Evolutionary conservation across 2,329 filamentous ascomycete genomes (phyloP), one percentile per base, ranked within the genome.

Genomic region (Aureobasidium pullulans): DNA sequence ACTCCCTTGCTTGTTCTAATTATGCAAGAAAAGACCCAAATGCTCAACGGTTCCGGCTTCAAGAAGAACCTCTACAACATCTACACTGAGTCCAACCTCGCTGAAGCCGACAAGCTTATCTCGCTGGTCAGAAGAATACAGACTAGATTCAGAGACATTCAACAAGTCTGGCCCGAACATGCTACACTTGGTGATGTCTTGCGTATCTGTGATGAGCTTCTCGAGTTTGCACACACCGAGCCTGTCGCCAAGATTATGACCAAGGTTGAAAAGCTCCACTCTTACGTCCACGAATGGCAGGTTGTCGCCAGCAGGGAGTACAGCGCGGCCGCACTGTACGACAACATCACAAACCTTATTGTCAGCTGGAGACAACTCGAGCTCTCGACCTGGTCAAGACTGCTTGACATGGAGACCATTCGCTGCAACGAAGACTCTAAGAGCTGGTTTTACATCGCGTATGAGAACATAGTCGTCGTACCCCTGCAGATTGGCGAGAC

Each of bases 391-490:
- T 99, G 94, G 94, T 86, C 89, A 37, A 88, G 87, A 43, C 74
- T 99, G 3, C 87, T 99, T 62, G 90, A 96, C 65, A 84, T 89
- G 71, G 94, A 99, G 72, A 81, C 85, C 39, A 80, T 83, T 57
- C 90, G 88, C 66, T 91, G 86, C 66, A 79, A 86, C 23, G 82
- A 89, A 50, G 87, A 90, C 68, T 91, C 93, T 2, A 86, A 85
- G 66, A 87, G 88, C 15, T 99, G 94, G 94, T 99, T 92, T 87
- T 99, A 96, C 67, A 82, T 97, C 61, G 91, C 93, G 1, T 99
- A 96, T 68, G 90, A 97, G 72, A 90, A 87, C 4, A 84, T 96
- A 43, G 82, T 99, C 65, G 87, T 85, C 3, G 87, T 86, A 9
- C 88, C 92, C 0, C 77, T 89, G 57, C 81, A 83, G 19, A 80